These are phyloP conservation scores for Phoma sp. DNA, from an alignment of 2,329 filamentous ascomycete genomes.

Conservation along the genomic window DNA sequence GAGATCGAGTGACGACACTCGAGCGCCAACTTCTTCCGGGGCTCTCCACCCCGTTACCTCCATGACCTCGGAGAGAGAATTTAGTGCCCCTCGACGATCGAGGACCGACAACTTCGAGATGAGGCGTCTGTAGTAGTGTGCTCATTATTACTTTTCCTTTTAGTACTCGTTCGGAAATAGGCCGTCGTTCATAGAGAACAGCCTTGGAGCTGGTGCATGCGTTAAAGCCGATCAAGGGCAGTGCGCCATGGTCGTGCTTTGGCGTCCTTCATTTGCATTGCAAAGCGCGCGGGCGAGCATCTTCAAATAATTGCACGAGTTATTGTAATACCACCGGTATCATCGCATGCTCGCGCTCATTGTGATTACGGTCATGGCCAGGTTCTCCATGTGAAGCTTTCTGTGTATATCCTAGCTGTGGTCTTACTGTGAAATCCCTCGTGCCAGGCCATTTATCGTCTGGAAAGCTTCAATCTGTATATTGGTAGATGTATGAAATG, in stretches of 20 bases:
- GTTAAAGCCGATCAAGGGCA: conserved; percentile 15
- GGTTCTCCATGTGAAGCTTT: no score
- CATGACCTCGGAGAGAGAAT: conserved; percentile 27
- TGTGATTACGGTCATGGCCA: no score
- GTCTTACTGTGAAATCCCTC: no score
- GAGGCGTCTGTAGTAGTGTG: conserved; percentile 33
- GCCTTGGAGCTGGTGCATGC: background rate
- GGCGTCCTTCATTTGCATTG: conserved; percentile 1
- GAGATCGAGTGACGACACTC: conserved; percentile 31
- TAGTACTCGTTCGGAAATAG: background rate
- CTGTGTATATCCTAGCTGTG: no score
- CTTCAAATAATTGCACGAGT: background rate
- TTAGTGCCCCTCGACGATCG: conserved; percentile 29
- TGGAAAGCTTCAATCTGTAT: no score
- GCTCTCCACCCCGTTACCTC: conserved; percentile 19
- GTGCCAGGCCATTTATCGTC: no score
- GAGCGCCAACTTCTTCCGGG: conserved; percentile 29
- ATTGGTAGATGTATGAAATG: no score
- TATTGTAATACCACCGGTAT: background rate
- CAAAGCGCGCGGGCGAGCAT: conserved; percentile 1
- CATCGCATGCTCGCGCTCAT: no score
- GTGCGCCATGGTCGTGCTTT: conserved; percentile 18
- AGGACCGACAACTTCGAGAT: conserved; percentile 45
- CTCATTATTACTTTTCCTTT: background rate
- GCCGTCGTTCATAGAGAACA: background rate